These are phyloP conservation scores for Podila horticola DNA, from an alignment of 192 early-diverging fungal species.

Conservation along the genomic window DNA sequence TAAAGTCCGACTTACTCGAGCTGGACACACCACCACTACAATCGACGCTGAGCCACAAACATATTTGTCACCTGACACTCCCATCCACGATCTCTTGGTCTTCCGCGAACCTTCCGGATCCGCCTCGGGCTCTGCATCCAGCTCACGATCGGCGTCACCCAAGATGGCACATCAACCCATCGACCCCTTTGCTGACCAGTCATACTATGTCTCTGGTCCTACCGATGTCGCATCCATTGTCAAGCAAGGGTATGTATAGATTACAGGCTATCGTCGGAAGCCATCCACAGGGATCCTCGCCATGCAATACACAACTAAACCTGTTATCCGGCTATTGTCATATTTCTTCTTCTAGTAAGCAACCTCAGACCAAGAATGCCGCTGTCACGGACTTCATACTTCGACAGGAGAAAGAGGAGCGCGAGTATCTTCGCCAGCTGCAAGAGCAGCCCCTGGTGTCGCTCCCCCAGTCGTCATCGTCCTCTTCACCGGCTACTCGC, in stretches of 20 bases:
- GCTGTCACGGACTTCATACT: not conserved
- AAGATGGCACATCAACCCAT: too few relatives aligned
- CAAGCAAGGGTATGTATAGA: conserved; percentile 15
- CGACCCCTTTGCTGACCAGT: conserved; percentile 14
- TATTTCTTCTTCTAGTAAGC: not conserved
- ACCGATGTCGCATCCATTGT: conserved; percentile 4
- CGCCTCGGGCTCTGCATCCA: not conserved
- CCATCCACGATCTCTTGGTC: not conserved
- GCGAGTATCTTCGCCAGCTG: not conserved
- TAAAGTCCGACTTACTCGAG: not conserved
- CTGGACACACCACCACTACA: not conserved
- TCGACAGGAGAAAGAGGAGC: not conserved
- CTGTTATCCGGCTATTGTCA: not conserved
- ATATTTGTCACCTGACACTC: not conserved
- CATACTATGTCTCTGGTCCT: not conserved
- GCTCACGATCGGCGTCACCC: too few relatives aligned
- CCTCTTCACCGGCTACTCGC: not conserved
- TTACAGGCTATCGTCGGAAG: not conserved
- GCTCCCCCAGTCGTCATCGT: not conserved
- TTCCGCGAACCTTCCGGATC: not conserved
- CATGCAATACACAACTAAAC: not conserved
- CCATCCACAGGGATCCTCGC: not conserved
- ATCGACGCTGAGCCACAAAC: too few relatives aligned
- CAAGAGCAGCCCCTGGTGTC: not conserved
- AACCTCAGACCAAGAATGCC: not conserved